Evolutionary conservation across 306 rosid genomes (phyloP).

Genomic region (Carpinus viminea): DNA sequence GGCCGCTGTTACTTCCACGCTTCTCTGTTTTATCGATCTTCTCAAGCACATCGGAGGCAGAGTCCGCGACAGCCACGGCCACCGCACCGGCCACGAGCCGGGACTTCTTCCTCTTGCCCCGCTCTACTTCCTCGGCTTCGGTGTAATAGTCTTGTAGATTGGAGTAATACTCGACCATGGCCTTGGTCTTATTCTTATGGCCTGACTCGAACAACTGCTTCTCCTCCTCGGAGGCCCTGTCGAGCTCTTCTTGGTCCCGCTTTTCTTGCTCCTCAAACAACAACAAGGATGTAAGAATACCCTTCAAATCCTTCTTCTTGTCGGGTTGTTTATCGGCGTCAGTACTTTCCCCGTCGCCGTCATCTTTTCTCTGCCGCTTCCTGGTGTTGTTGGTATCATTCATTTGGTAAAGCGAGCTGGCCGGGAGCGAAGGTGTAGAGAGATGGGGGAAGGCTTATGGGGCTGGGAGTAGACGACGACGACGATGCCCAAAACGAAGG

Average conservation of each 20-base stretch:
- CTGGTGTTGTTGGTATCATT: slow-evolving; percentile 29
- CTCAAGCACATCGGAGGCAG: slow-evolving; percentile 27
- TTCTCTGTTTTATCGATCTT: slow-evolving; percentile 23
- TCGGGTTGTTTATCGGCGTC: slow-evolving; percentile 21
- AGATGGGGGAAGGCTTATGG: slow-evolving; percentile 24
- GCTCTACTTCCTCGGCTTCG: slow-evolving; percentile 56
- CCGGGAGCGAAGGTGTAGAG: slow-evolving; percentile 14
- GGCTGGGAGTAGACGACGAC: slow-evolving; percentile 3
- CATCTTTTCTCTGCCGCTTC: slow-evolving; percentile 36
- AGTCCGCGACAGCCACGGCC: slow-evolving; percentile 1
- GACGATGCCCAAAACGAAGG: not conserved
- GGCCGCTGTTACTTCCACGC: slow-evolving; percentile 16
- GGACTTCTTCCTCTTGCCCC: slow-evolving; percentile 48
- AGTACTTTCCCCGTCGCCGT: slow-evolving; percentile 18
- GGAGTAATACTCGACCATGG: slow-evolving; percentile 52
- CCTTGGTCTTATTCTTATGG: slow-evolving; percentile 52
- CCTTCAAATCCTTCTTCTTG: slow-evolving; percentile 53
- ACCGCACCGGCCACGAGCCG: slow-evolving; percentile 40
- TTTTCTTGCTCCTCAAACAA: slow-evolving; percentile 64
- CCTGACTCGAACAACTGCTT: slow-evolving; percentile 40
- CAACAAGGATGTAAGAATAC: slow-evolving; percentile 52
- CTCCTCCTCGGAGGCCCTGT: slow-evolving; percentile 48
- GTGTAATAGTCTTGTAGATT: slow-evolving; percentile 43
- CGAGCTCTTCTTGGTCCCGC: slow-evolving; percentile 41
- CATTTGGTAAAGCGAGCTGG: slow-evolving; percentile 39